These are phyloP conservation scores for Artemisia argyi DNA, from an alignment of 129 eudicot species.

Conservation along the genomic window DNA sequence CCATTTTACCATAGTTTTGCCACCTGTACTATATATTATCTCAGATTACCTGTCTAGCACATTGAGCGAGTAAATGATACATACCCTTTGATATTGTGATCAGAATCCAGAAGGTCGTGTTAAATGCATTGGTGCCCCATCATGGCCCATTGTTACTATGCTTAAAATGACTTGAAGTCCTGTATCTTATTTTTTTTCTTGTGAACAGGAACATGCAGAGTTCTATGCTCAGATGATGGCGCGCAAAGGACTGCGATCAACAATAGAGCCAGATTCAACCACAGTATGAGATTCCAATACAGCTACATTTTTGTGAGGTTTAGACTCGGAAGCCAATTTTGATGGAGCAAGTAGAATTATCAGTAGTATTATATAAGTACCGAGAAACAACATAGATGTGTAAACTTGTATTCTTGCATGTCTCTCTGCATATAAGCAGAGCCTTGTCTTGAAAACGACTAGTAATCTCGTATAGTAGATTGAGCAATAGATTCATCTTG, in stretches of 20 bases:
- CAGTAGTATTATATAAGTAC: conserved; percentile 8
- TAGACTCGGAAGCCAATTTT: conserved; percentile 30
- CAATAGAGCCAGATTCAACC: conserved; percentile 53
- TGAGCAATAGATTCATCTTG: conserved; percentile 1
- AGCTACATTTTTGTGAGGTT: conserved; percentile 18
- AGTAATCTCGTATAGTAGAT: conserved; percentile 21
- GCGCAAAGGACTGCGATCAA: conserved; percentile 48
- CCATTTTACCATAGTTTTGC: no score
- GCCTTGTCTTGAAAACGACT: conserved; percentile 12
- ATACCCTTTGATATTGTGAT: no score
- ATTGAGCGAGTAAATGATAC: no score
- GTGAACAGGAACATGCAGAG: conserved; percentile 62
- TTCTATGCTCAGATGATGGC: conserved; percentile 59
- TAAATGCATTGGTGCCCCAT: neutral
- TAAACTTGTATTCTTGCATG: conserved; percentile 21
- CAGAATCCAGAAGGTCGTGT: no score
- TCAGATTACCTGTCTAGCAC: no score
- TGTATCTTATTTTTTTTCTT: neutral
- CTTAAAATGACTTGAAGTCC: neutral
- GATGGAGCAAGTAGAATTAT: conserved; percentile 32
- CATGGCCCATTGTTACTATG: conserved; percentile 1
- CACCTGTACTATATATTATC: no score
- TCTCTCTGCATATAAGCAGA: conserved; percentile 17
- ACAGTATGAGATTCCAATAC: conserved; percentile 34
- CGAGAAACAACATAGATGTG: conserved; percentile 17